Conservation (phyloP, 805 yeast genomes). For the Pichia deserticola region DNA sequence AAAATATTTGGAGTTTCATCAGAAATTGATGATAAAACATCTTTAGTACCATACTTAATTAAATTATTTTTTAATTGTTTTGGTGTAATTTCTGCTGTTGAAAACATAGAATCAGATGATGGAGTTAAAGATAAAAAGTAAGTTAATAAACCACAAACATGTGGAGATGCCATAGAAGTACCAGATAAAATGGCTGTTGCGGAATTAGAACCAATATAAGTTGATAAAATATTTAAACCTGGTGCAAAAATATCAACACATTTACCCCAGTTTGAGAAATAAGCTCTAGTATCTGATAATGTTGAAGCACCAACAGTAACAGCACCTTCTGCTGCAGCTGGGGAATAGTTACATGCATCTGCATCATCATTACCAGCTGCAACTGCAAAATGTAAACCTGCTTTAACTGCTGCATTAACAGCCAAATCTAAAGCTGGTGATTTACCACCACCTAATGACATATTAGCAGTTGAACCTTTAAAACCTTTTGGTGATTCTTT, state of each 20-base stretch:
- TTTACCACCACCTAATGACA: constrained; percentile 92
- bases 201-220: constrained; percentile 68
- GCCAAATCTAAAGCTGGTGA: constrained; percentile 83
- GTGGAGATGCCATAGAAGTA: constrained; percentile 98
- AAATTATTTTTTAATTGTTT: constrained; percentile 70
- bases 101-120: constrained; percentile 56
- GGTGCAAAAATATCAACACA: constrained; percentile 98
- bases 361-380: constrained; percentile 95
- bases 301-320: constrained; percentile 95
- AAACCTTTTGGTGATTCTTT: constrained; percentile 53
- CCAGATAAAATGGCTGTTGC: constrained; percentile 86
- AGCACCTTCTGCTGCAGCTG: constrained; percentile 79
- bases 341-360: constrained; percentile 89
- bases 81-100: constrained; percentile 55
- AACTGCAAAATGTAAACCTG: constrained; percentile 88
- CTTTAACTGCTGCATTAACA: constrained; percentile 80
- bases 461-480: constrained; percentile 83
- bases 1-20: constrained; percentile 66
- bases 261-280: constrained; percentile 90
- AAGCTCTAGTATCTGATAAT: constrained; percentile 81
- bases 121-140: constrained; percentile 87
- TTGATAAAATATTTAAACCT: constrained; percentile 81
- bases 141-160: constrained; percentile 84
- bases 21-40: constrained; percentile 54
- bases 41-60: constrained; percentile 59